Evolutionary conservation across 441 rosid species (phyloP).

Genomic region (Metrosideros polymorpha): DNA sequence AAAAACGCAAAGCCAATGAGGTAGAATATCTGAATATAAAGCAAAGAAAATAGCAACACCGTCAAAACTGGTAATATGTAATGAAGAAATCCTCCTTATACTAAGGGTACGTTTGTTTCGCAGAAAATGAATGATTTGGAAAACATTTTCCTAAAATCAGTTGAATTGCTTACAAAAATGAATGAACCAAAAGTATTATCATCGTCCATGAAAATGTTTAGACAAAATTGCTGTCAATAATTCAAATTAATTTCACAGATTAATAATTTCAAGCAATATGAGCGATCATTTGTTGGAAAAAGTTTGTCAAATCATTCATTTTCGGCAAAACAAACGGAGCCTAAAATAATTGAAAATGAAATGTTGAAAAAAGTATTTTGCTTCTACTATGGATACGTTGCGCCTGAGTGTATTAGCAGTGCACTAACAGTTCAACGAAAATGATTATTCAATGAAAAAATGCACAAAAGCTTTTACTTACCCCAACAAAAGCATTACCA

Average conservation of each 20-base stretch:
- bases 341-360: neutral
- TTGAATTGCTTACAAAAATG: too few species aligned
- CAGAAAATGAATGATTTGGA: too few species aligned
- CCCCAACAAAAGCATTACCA: constrained; percentile 55
- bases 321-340: too few species aligned
- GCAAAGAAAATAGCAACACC: neutral
- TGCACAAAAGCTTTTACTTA: constrained; percentile 19
- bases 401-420: neutral
- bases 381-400: neutral
- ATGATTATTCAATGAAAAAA: neutral
- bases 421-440: neutral
- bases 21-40: constrained; percentile 61
- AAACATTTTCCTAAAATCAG: too few species aligned
- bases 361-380: neutral
- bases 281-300: too few species aligned
- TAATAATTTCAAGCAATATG: too few species aligned
- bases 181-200: too few species aligned
- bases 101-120: too few species aligned
- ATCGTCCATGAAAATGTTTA: too few species aligned
- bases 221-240: too few species aligned
- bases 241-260: too few species aligned
- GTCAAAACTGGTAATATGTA: neutral
- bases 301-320: too few species aligned
- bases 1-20: constrained; percentile 80
- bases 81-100: neutral